Percentiles rank a stretch among this genome's conserved stretches.
Evolutionary conservation across 1,139 yeast species (phyloP).

Genomic region (Hemisphaericaspora xylanilytica): DNA sequence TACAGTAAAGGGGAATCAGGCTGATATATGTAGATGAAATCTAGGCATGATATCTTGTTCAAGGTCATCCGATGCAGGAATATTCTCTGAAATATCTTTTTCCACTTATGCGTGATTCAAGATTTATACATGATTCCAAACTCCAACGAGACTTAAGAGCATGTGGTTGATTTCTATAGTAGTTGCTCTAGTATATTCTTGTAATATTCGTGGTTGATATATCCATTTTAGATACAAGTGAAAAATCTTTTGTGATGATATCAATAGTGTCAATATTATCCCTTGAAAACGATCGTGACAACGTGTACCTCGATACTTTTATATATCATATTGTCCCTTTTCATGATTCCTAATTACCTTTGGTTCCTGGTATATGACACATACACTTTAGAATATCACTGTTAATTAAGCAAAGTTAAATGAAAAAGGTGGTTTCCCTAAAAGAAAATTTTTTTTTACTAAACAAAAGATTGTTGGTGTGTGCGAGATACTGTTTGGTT

Average conservation of each 20-base stretch:
- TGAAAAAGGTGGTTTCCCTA: slow-evolving; percentile 8
- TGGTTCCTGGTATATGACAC: slow-evolving; percentile 6
- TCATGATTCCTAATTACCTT: slow-evolving; percentile 3
- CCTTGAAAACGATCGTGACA: not conserved
- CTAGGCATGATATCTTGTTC: too few relatives aligned
- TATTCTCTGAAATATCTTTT: too few relatives aligned
- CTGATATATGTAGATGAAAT: not conserved
- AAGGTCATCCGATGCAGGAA: too few relatives aligned
- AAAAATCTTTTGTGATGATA: not conserved
- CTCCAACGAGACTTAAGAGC: too few relatives aligned
- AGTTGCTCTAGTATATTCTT: too few relatives aligned
- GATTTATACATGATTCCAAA: too few relatives aligned
- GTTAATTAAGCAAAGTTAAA: slow-evolving; percentile 13
- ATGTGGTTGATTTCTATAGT: too few relatives aligned
- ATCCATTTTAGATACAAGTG: too few relatives aligned
- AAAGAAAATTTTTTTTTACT: slow-evolving; percentile 14
- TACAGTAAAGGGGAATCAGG: not conserved
- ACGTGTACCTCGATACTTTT: too few relatives aligned
- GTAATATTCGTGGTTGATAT: too few relatives aligned
- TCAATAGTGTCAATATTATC: not conserved
- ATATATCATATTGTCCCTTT: not conserved
- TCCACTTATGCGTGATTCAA: too few relatives aligned
- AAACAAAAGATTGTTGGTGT: not conserved
- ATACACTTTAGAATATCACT: slow-evolving; percentile 16
- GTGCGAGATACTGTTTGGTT: too few relatives aligned